These are phyloP conservation scores for Podaxis sp. DNA, from an alignment of 768 basidiomycete genomes.

Conservation along the genomic window DNA sequence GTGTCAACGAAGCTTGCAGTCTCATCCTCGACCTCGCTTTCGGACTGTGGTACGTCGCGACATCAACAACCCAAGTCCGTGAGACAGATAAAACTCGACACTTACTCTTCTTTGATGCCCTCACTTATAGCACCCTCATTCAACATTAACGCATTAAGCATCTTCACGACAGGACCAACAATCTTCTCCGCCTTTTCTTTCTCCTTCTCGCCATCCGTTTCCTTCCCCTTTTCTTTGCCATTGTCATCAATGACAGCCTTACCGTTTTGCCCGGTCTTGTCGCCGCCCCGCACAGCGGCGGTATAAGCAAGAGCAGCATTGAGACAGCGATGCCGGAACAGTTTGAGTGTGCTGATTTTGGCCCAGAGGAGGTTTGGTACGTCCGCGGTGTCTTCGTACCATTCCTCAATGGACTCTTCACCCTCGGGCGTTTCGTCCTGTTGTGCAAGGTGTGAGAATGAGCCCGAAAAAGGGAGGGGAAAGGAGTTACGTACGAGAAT, in stretches of 20 bases:
- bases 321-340: conserved; percentile 79
- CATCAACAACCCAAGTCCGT: neutral
- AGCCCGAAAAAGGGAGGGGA: neutral
- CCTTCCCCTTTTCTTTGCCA: neutral
- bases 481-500: conserved; percentile 36
- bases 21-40: conserved; percentile 76
- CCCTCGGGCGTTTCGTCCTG: conserved; percentile 61
- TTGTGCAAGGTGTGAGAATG: neutral
- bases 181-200: conserved; percentile 60
- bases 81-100: conserved; percentile 19
- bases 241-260: neutral
- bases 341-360: conserved; percentile 75
- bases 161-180: conserved; percentile 72
- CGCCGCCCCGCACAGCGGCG: neutral
- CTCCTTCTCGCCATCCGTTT: neutral
- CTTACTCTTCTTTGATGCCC: conserved; percentile 46
- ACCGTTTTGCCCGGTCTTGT: neutral
- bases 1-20: conserved; percentile 75
- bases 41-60: conserved; percentile 34
- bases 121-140: conserved; percentile 62
- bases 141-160: conserved; percentile 72
- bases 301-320: conserved; percentile 9
- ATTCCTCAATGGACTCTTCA: conserved; percentile 52
- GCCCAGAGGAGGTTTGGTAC: conserved; percentile 60
- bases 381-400: conserved; percentile 64